Percentiles rank a stretch among this genome's conserved stretches.
These are phyloP conservation scores for Kalmusia sp. DNA, from an alignment of 2,329 filamentous ascomycete genomes.

Conservation along the genomic window DNA sequence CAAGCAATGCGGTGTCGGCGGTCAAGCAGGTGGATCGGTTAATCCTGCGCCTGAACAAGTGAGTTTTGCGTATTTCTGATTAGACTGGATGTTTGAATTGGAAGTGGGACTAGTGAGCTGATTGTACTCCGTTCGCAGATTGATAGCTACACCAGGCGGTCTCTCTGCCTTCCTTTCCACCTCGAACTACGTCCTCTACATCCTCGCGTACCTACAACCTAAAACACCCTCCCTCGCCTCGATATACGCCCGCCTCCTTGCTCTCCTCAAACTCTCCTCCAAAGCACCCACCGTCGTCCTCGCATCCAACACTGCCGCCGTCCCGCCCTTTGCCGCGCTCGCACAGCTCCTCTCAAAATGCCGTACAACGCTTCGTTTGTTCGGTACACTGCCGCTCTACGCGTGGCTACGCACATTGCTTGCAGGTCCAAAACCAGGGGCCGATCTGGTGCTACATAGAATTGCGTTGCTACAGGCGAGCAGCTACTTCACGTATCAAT, in stretches of 20 bases:
- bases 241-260: conserved; percentile 38
- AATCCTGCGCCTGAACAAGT: conserved; percentile 55
- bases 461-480: conserved; percentile 50
- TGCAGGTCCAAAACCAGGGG: conserved; percentile 49
- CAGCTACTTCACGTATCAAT: conserved; percentile 53
- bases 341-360: conserved; percentile 50
- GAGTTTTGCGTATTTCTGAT: no score
- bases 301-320: conserved; percentile 32
- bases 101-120: conserved; percentile 12
- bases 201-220: conserved; percentile 52
- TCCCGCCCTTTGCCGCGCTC: conserved; percentile 41
- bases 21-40: conserved; percentile 47
- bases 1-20: conserved; percentile 35
- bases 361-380: conserved; percentile 53
- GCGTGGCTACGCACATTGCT: conserved; percentile 52
- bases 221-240: conserved; percentile 42
- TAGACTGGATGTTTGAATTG: neutral
- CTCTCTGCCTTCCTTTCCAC: conserved; percentile 55
- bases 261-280: conserved; percentile 40
- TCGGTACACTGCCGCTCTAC: conserved; percentile 53
- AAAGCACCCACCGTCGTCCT: conserved; percentile 31
- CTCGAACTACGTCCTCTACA: conserved; percentile 56
- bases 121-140: conserved; percentile 32
- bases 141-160: conserved; percentile 53
- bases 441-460: conserved; percentile 51